Evolutionary conservation across 352 stramenopile species (phyloP).

Genomic region (Phytophthora aleatoria): DNA sequence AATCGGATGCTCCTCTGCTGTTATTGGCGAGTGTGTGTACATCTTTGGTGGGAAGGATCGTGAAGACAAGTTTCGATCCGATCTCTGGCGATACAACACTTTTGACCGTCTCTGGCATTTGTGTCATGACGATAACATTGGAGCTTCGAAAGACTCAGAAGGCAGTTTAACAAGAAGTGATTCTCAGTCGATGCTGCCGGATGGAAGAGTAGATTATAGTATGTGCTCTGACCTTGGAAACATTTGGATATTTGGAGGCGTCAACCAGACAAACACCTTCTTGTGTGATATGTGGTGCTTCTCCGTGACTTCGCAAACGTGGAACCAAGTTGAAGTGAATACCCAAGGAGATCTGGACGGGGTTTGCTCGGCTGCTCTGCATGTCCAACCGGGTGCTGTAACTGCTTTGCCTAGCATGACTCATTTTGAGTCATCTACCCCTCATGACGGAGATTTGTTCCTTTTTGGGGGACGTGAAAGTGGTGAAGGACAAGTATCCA

Average conservation of each 20-base stretch:
- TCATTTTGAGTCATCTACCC: conserved; percentile 33
- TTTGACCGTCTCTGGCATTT: conserved; percentile 89
- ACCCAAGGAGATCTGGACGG: conserved; percentile 52
- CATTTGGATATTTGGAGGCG: conserved; percentile 81
- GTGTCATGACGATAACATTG: conserved; percentile 83
- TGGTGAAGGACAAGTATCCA: conserved; percentile 28
- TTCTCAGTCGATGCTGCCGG: conserved; percentile 53
- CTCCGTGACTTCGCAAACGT: conserved; percentile 68
- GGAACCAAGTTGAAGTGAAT: conserved; percentile 60
- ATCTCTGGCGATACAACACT: conserved; percentile 88
- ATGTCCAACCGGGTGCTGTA: conserved; percentile 47
- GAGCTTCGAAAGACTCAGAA: conserved; percentile 25
- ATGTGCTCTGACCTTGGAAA: conserved; percentile 81
- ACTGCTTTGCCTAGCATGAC: conserved; percentile 50
- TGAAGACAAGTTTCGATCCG: conserved; percentile 75
- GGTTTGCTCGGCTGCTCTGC: conserved; percentile 47
- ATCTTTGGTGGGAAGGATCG: conserved; percentile 84
- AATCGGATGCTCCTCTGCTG: conserved; percentile 63
- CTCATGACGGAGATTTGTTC: conserved; percentile 36
- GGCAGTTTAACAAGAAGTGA: conserved; percentile 27
- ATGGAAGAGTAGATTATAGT: conserved; percentile 66
- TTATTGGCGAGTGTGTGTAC: conserved; percentile 86
- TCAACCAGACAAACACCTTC: conserved; percentile 45
- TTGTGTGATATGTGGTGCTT: conserved; percentile 85
- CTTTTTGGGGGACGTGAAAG: conserved; percentile 50